phyloP scores from a whole-genome alignment of 106 monocot species.

The Xerophyta viscosa region DNA sequence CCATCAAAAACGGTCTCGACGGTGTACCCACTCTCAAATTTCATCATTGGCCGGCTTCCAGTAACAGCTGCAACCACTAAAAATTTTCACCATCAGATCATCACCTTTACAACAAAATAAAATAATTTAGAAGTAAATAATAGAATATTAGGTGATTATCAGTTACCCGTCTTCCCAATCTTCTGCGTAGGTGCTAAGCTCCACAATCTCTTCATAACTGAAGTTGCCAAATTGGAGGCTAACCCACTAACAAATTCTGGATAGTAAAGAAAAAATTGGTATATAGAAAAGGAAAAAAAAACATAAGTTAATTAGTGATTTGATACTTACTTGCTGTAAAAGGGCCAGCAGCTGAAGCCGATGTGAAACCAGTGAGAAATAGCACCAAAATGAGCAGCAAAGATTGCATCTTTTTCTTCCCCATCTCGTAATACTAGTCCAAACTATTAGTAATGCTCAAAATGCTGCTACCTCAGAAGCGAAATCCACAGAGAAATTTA shows the following conservation, averaged over 20 bases:
- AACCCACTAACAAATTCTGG: slow-evolving; percentile 56
- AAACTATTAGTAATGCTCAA: too few species aligned
- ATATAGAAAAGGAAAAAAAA: background rate
- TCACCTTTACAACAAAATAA: background rate
- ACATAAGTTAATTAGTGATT: background rate
- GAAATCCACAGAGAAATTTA: too few species aligned
- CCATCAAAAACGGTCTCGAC: slow-evolving; percentile 99
- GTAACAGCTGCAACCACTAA: slow-evolving; percentile 21
- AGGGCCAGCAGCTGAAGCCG: slow-evolving; percentile 25
- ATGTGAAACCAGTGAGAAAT: slow-evolving; percentile 17
- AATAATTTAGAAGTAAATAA: background rate
- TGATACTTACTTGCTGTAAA: slow-evolving; percentile 46
- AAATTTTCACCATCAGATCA: background rate
- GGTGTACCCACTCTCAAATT: slow-evolving; percentile 84
- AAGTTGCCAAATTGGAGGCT: slow-evolving; percentile 54
- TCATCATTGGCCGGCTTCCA: slow-evolving; percentile 64
- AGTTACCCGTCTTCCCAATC: slow-evolving; percentile 32
- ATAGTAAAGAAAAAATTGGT: slow-evolving; percentile 1
- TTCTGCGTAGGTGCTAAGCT: slow-evolving; percentile 63
- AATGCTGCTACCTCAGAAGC: too few species aligned
- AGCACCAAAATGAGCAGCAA: slow-evolving; percentile 32
- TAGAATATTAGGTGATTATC: background rate
- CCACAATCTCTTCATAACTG: slow-evolving; percentile 63
- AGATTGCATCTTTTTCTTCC: too few species aligned
- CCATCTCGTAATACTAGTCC: too few species aligned